Evolutionary conservation across 2,329 filamentous ascomycete genomes (phyloP), one percentile per base, ranked within the genome.

Genomic region (Karstenula rhodostoma): DNA sequence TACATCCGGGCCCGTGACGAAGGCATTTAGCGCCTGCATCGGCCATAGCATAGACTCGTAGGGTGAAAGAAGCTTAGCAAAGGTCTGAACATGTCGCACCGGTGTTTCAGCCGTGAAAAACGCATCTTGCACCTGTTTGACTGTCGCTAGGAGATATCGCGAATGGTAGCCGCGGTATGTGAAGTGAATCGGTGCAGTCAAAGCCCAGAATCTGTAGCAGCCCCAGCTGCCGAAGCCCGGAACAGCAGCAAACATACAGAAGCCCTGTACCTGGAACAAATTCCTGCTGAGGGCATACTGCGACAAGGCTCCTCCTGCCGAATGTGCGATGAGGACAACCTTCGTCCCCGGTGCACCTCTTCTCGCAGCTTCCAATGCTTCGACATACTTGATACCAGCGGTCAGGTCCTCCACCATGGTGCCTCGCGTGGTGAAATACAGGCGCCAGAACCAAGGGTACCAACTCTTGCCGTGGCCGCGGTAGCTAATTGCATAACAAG

Each of bases 41-140:
- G 83, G 80, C 85, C 84, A 87, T 33, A 80, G 66, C 67, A 84
- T 83, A 62, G 79, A 83, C 67, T 87, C 84, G 62, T 85, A 87
- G 3, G 79, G 76, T 27, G 78, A 78, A 59, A 83, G 75, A 3
- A 78, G 76, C 1, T 68, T 65, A 64, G 82, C 80, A 55, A 87
- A 82, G 2, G 75, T 71, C 2, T 71, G 52, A 1, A 86, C 77
- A 5, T 80, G 72, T 1, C 71, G 63, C 5, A 77, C 71, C 0
- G 81, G 78, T 49, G 81, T 82, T 15, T 70, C 62, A 0, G 78
- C 65, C 51, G 82, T 82, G 69, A 87, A 87, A 72, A 87, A 87
- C 1, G 79, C 82, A 4, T 75, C 76, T 22, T 79, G 79, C 1
- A 84, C 80, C 13, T 87, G 75, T n/a, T 70, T 67, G 0, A 83